Conservation (phyloP, 176 grass and related monocot genomes). For the Poa pratensis region DNA sequence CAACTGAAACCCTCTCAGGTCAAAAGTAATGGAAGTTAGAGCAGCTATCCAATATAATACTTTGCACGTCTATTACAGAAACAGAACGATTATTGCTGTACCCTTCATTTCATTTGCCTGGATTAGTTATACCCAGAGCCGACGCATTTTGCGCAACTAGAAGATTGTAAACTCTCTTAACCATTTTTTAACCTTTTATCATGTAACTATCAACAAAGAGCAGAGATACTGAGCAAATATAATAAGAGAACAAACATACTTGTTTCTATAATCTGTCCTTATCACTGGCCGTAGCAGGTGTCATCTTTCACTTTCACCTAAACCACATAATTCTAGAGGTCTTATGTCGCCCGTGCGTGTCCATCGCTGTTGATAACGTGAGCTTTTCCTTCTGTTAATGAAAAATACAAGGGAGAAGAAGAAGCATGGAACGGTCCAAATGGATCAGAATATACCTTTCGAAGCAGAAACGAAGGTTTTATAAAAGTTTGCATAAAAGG, state of each 20-base stretch:
- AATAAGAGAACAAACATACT: neutral
- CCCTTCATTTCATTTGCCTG: too few species aligned
- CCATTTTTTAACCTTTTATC: neutral
- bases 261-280: conserved; percentile 4
- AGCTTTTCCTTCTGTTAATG: neutral
- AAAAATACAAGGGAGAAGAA: neutral
- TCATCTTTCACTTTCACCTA: neutral
- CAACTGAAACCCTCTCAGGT: too few species aligned
- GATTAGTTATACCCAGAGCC: neutral
- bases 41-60: too few species aligned
- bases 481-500: neutral
- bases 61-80: too few species aligned
- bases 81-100: too few species aligned
- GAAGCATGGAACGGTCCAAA: neutral
- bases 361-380: conserved; percentile 11
- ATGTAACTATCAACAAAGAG: neutral
- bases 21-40: too few species aligned
- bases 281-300: conserved; percentile 2
- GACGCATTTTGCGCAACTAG: neutral
- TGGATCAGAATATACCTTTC: neutral
- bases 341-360: neutral
- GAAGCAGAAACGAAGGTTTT: neutral
- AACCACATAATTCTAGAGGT: neutral
- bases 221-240: neutral
- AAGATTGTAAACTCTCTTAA: neutral